phyloP scores from a whole-genome alignment of 495 filamentous ascomycete genomes.

The Saxophila tyrrhenica region DNA sequence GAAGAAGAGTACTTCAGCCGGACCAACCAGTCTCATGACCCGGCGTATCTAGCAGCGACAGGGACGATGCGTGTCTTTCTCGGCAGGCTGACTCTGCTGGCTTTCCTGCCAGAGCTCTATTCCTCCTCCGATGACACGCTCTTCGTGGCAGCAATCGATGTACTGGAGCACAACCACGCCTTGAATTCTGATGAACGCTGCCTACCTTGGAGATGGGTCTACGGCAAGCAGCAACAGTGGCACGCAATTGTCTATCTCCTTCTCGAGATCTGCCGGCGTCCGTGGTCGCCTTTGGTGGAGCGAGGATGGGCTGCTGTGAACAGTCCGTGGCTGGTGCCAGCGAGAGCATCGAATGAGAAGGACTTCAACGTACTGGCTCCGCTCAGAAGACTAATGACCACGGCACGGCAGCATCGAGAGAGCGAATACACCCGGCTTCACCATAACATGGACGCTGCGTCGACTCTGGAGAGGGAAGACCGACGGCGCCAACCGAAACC shows the following conservation, averaged over 20 bases:
- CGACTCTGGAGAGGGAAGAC: conserved; percentile 28
- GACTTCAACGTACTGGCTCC: conserved; percentile 42
- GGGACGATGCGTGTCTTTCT: conserved; percentile 33
- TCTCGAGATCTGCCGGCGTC: conserved; percentile 39
- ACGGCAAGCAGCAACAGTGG: conserved; percentile 50
- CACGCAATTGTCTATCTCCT: conserved; percentile 46
- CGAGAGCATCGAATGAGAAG: conserved; percentile 28
- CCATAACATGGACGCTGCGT: conserved; percentile 23
- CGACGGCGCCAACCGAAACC: conserved; percentile 22
- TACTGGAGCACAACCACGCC: conserved; percentile 45
- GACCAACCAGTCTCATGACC: conserved; percentile 26
- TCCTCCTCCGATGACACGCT: conserved; percentile 27
- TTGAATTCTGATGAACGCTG: conserved; percentile 38
- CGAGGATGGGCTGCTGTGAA: conserved; percentile 45
- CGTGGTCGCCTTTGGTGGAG: conserved; percentile 40
- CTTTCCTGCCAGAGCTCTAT: conserved; percentile 34
- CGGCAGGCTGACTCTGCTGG: conserved; percentile 38
- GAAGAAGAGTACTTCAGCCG: conserved; percentile 37
- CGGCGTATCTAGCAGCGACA: conserved; percentile 36
- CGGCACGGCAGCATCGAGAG: conserved; percentile 37
- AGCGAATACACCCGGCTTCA: conserved; percentile 33
- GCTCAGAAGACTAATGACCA: conserved; percentile 39
- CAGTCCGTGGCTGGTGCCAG: conserved; percentile 37
- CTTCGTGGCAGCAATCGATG: conserved; percentile 37
- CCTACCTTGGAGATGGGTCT: conserved; percentile 49